A percentile compares a stretch with the other conserved stretches of the same genome.
phyloP scores from a whole-genome alignment of 805 yeast species.

The Wickerhamiella allomyrinae region DNA sequence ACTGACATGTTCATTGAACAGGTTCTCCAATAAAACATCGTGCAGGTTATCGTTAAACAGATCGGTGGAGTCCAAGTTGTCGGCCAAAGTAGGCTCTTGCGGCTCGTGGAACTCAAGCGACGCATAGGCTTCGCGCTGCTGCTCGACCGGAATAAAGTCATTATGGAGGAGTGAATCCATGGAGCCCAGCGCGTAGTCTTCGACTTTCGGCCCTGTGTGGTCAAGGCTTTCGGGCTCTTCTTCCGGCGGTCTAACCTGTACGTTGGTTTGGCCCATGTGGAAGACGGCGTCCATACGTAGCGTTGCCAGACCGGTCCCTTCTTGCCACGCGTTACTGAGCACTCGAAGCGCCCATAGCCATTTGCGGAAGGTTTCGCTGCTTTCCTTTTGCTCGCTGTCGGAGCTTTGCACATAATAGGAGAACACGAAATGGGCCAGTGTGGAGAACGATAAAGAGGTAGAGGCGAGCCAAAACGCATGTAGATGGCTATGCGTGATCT shows the following conservation, averaged over 20 bases:
- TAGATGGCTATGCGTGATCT: slow-evolving; percentile 23
- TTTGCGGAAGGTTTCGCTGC: slow-evolving; percentile 19
- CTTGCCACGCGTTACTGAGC: slow-evolving; percentile 24
- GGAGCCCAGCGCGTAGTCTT: not conserved
- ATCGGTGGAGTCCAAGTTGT: slow-evolving; percentile 3
- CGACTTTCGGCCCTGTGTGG: not conserved
- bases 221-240: not conserved
- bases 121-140: slow-evolving; percentile 2
- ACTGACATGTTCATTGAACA: not conserved
- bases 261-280: slow-evolving; percentile 18
- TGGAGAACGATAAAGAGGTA: slow-evolving; percentile 21
- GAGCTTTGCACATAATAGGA: slow-evolving; percentile 23
- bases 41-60: slow-evolving; percentile 7
- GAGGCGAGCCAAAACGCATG: slow-evolving; percentile 26
- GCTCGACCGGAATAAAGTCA: slow-evolving; percentile 7
- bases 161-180: slow-evolving; percentile 2
- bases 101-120: slow-evolving; percentile 5
- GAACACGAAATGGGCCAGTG: slow-evolving; percentile 24
- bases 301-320: slow-evolving; percentile 25
- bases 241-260: slow-evolving; percentile 4
- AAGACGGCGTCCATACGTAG: slow-evolving; percentile 23
- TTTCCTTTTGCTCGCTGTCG: slow-evolving; percentile 17
- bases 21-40: slow-evolving; percentile 5
- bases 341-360: slow-evolving; percentile 24
- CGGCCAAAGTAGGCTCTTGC: not conserved